Conservation (phyloP, 495 filamentous ascomycete genomes). For the Achaetomiella virescens region DNA sequence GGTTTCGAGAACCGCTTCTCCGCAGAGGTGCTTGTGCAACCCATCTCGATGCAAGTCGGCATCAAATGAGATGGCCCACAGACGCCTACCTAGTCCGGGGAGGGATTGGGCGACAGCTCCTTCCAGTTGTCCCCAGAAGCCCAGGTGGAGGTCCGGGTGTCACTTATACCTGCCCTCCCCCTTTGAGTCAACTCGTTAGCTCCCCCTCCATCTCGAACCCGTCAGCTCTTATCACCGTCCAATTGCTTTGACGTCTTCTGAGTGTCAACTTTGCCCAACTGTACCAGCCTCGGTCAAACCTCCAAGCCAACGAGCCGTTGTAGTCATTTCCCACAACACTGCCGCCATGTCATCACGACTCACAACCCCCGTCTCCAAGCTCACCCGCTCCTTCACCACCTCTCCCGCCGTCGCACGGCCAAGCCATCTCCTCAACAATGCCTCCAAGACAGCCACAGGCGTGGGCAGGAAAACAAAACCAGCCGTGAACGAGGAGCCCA, state of each 20-base stretch:
- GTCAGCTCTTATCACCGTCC: neutral
- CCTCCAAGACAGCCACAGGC: constrained; percentile 28
- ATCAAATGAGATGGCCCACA: constrained; percentile 15
- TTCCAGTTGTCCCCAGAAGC: neutral
- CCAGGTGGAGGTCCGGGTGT: constrained; percentile 19
- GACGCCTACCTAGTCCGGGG: neutral
- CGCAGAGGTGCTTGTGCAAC: neutral
- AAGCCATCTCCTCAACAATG: constrained; percentile 30
- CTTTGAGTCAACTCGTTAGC: constrained; percentile 3
- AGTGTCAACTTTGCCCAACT: neutral
- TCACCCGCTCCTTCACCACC: constrained; percentile 42
- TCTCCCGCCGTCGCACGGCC: constrained; percentile 30
- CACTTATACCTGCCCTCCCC: constrained; percentile 19
- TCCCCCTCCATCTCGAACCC: constrained; percentile 8
- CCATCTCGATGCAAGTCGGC: neutral
- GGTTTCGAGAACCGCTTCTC: neutral
- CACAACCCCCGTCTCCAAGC: constrained; percentile 37
- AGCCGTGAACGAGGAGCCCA: neutral
- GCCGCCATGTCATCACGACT: constrained; percentile 35
- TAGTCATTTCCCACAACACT: neutral
- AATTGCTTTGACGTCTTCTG: neutral
- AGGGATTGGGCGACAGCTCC: constrained; percentile 9
- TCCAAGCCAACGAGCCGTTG: neutral
- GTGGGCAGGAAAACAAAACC: constrained; percentile 20
- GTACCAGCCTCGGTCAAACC: neutral